Evolutionary conservation across 495 filamentous ascomycete genomes (phyloP).

Genomic region (Penicillium mononematosum): DNA sequence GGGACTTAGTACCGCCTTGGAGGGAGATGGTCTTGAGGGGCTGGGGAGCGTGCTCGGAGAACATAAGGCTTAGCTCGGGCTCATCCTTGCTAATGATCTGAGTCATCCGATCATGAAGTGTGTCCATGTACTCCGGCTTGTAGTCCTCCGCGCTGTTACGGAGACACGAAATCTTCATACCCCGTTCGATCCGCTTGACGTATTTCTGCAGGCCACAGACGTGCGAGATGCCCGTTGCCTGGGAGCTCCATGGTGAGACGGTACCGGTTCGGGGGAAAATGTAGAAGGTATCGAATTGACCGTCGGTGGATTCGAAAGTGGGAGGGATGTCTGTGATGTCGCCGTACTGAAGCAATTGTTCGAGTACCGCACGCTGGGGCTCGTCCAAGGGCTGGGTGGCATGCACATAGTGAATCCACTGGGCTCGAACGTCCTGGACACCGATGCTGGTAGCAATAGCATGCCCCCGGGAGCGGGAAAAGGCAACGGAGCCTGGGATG

Average conservation of each 20-base stretch:
- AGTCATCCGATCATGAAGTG: slow-evolving; percentile 92
- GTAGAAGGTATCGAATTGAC: slow-evolving; percentile 56
- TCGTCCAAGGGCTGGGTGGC: slow-evolving; percentile 41
- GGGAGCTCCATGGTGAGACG: slow-evolving; percentile 95
- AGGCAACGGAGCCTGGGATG: slow-evolving; percentile 53
- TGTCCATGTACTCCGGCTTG: slow-evolving; percentile 62
- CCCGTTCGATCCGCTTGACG: slow-evolving; percentile 84
- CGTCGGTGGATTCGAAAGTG: slow-evolving; percentile 44
- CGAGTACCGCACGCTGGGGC: slow-evolving; percentile 47
- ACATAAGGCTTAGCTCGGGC: slow-evolving; percentile 72
- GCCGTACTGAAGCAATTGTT: slow-evolving; percentile 64
- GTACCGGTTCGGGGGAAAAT: slow-evolving; percentile 76
- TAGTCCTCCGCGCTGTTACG: slow-evolving; percentile 33
- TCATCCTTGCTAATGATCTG: slow-evolving; percentile 63
- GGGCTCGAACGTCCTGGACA: slow-evolving; percentile 55
- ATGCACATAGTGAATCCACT: slow-evolving; percentile 67
- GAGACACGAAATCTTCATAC: slow-evolving; percentile 65
- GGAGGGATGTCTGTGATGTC: slow-evolving; percentile 50
- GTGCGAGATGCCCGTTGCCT: slow-evolving; percentile 88
- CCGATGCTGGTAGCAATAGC: slow-evolving; percentile 52
- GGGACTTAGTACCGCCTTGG: slow-evolving; percentile 56
- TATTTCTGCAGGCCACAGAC: slow-evolving; percentile 78
- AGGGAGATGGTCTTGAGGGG: slow-evolving; percentile 73
- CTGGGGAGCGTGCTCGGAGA: slow-evolving; percentile 68
- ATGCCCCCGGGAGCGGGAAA: slow-evolving; percentile 53